phyloP scores from a whole-genome alignment of 2,329 filamentous ascomycete genomes.

The Aspergillus japonicus region DNA sequence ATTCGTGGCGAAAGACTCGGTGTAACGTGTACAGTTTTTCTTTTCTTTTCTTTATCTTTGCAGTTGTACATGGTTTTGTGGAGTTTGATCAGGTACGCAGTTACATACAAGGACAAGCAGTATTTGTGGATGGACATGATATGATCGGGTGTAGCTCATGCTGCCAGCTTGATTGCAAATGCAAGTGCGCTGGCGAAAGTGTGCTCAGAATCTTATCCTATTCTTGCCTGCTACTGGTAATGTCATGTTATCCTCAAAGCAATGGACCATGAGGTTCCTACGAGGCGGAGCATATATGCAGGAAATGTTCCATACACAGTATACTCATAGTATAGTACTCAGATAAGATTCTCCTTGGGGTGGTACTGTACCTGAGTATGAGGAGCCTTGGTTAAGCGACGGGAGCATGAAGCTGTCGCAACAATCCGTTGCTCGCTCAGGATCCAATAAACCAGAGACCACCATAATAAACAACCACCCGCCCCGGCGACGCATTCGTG shows the following conservation, averaged over 20 bases:
- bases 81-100: background rate
- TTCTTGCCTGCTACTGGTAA: background rate
- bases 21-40: background rate
- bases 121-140: background rate
- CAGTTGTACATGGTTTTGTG: background rate
- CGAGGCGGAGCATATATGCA: background rate
- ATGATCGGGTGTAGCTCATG: background rate
- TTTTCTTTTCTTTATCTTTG: background rate
- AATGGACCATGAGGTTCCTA: background rate
- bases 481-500: constrained; percentile 6
- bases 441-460: background rate
- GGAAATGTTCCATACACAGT: background rate
- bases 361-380: background rate
- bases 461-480: constrained; percentile 1
- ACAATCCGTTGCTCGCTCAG: background rate
- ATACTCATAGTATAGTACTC: too few species aligned
- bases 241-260: background rate
- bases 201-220: background rate
- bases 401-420: background rate
- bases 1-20: background rate
- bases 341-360: too few species aligned
- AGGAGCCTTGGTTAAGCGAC: background rate
- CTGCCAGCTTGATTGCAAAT: background rate
- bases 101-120: background rate
- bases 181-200: background rate